Base-by-base conservation (phyloP, 495 filamentous ascomycete species). In the Penicillium atrosanguineum region DNA sequence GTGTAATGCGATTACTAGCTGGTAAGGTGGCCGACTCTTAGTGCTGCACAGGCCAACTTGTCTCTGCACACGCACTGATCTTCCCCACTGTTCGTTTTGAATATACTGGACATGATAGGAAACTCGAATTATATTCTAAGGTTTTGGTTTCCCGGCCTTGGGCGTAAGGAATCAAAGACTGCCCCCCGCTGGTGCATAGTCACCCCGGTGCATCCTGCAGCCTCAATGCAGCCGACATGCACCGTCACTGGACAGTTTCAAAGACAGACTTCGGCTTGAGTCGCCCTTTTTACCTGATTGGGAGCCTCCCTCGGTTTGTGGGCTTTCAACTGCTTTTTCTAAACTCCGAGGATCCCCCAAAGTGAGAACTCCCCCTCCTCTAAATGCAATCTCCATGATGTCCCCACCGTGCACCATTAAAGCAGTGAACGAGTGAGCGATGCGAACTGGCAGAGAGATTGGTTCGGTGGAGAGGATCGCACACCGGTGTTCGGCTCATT, bases 191-290 rank as follows among this genome's bases (percentile, higher is more conserved):
- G 20, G 38, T 53, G 44, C 51, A 55, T 55, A 58, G 55, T 56
- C 41, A 59, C 55, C 47, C 50, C 9, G 59, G 34, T 49, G 45
- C 43, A 23, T 41, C 55, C 59, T 59, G 59, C 59, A 59, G 59
- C 43, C 11, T 34, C 8, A 34, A 34, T 34, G 31, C 31, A 34
- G 31, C 31, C 31, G 4, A 42, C 44, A 46, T 54, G 31, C 55
- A 55, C 44, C 21, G 21, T 55, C 16, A 47, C 47, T 50, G 37
- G 54, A 42, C 36, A 16, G 18, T 42, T 48, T 46, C 28, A 29
- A 37, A 18, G 16, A 14, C 45, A 53, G 48, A 44, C 52, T 43
- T 36, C 55, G 7, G 42, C 48, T 43, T 23, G 26, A 21, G 6
- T 16, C 6, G 38, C 19, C 16, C 19, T 40, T 7, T 40, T 18